Evolutionary conservation across 75 land plant species (phyloP).

Genomic region (Sequoiadendron giganteum): DNA sequence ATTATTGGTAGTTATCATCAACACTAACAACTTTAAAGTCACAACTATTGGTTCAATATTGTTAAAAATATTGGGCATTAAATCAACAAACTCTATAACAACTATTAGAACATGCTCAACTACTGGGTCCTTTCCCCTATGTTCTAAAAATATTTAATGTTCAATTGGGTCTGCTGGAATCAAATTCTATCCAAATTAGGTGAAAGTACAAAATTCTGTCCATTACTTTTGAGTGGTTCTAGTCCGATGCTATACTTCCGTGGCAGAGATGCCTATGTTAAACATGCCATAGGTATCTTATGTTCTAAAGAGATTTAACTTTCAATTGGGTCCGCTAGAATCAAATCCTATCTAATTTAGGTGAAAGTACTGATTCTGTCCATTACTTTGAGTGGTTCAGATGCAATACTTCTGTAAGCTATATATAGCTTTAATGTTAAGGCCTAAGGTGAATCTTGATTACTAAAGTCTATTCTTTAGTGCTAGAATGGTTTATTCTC

Average conservation of each 20-base stretch:
- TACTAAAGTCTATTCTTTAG: neutral
- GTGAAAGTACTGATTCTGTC: neutral
- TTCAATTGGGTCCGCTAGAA: neutral
- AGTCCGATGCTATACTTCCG: neutral
- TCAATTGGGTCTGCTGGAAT: neutral
- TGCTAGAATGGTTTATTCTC: neutral
- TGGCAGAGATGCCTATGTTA: neutral
- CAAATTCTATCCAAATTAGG: neutral
- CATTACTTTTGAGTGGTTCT: neutral
- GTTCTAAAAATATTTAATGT: neutral
- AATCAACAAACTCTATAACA: too few relatives aligned
- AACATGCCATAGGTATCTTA: neutral
- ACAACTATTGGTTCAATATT: too few relatives aligned
- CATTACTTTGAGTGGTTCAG: neutral
- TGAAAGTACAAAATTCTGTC: neutral
- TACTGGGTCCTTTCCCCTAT: too few relatives aligned
- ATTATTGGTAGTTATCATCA: too few relatives aligned
- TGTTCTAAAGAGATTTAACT: neutral
- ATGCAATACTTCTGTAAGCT: neutral
- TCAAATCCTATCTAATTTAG: neutral
- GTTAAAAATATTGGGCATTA: too few relatives aligned
- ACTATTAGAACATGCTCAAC: too few relatives aligned
- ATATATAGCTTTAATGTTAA: neutral
- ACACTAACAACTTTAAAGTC: too few relatives aligned
- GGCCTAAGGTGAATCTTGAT: neutral